Evolutionary conservation across 306 rosid genomes (phyloP).

Genomic region (Malus domestica): DNA sequence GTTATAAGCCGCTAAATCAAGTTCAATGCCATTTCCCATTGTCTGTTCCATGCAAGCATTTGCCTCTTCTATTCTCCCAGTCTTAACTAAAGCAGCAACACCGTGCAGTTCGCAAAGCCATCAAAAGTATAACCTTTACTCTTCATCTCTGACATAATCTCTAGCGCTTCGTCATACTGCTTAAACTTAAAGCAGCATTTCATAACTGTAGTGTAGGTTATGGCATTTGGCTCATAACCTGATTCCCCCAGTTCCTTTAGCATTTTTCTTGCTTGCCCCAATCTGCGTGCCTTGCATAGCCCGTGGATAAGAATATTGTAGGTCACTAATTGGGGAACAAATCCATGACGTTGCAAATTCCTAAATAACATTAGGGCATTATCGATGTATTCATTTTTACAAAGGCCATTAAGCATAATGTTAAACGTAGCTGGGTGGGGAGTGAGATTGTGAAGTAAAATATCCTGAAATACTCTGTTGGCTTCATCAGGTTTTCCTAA

Average conservation of each 20-base stretch:
- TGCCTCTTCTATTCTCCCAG: constrained; percentile 53
- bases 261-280: constrained; percentile 35
- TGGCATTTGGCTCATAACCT: constrained; percentile 42
- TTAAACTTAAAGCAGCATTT: constrained; percentile 51
- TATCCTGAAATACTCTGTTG: constrained; percentile 39
- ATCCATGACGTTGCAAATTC: constrained; percentile 47
- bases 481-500: constrained; percentile 73
- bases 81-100: constrained; percentile 60
- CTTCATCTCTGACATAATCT: constrained; percentile 55
- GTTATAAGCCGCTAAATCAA: constrained; percentile 59
- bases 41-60: constrained; percentile 33
- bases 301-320: constrained; percentile 69
- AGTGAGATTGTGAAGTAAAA: constrained; percentile 23
- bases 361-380: constrained; percentile 59
- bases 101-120: constrained; percentile 70
- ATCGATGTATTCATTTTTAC: constrained; percentile 47
- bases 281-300: constrained; percentile 52
- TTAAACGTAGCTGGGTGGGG: constrained; percentile 45
- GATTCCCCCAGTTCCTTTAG: constrained; percentile 50
- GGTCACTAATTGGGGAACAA: constrained; percentile 51
- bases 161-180: constrained; percentile 47
- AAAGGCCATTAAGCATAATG: constrained; percentile 62
- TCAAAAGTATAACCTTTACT: constrained; percentile 55
- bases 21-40: constrained; percentile 41
- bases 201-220: constrained; percentile 66